A percentile compares a stretch with the other conserved stretches of the same genome.
Conservation (phyloP, 495 filamentous ascomycete genomes). For the Penicillium tannophilum region DNA sequence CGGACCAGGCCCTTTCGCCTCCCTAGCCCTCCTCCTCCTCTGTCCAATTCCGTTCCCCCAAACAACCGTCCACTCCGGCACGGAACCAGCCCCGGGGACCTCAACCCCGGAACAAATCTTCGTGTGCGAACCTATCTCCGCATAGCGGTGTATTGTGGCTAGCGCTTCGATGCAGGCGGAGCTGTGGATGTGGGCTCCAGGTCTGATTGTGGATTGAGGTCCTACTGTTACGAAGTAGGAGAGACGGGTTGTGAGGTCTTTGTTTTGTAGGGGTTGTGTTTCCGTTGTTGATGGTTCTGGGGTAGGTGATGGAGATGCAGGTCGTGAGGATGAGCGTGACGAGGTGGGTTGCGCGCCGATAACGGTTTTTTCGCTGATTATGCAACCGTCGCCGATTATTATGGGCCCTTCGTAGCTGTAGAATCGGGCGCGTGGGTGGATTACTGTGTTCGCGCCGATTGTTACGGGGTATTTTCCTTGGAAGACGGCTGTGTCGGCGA, state of each 20-base stretch:
- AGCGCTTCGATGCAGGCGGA: slow-evolving; percentile 39
- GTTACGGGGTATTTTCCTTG: slow-evolving; percentile 72
- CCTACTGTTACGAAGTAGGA: slow-evolving; percentile 42
- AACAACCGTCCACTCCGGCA: slow-evolving; percentile 48
- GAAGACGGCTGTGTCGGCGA: slow-evolving; percentile 75
- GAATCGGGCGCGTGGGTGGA: slow-evolving; percentile 78
- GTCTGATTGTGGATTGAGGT: slow-evolving; percentile 32
- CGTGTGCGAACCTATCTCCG: slow-evolving; percentile 41
- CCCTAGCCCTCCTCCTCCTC: slow-evolving; percentile 33
- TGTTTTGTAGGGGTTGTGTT: not conserved
- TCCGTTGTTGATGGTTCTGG: not conserved
- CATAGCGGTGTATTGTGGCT: slow-evolving; percentile 31
- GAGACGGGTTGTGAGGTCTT: slow-evolving; percentile 31
- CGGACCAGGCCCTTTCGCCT: slow-evolving; percentile 24
- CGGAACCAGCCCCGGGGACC: slow-evolving; percentile 25
- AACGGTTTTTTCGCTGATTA: slow-evolving; percentile 71
- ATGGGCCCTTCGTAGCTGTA: slow-evolving; percentile 70
- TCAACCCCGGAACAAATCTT: slow-evolving; percentile 45
- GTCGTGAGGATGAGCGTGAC: slow-evolving; percentile 11
- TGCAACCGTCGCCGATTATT: slow-evolving; percentile 69
- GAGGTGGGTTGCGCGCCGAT: slow-evolving; percentile 53
- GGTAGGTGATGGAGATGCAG: not conserved
- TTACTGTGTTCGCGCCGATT: slow-evolving; percentile 69
- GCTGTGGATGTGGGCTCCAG: slow-evolving; percentile 42
- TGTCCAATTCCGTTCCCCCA: slow-evolving; percentile 43